Percentiles rank a stretch among this genome's conserved stretches.
Evolutionary conservation across 306 rosid genomes (phyloP).

Genomic region (Delonix regia): DNA sequence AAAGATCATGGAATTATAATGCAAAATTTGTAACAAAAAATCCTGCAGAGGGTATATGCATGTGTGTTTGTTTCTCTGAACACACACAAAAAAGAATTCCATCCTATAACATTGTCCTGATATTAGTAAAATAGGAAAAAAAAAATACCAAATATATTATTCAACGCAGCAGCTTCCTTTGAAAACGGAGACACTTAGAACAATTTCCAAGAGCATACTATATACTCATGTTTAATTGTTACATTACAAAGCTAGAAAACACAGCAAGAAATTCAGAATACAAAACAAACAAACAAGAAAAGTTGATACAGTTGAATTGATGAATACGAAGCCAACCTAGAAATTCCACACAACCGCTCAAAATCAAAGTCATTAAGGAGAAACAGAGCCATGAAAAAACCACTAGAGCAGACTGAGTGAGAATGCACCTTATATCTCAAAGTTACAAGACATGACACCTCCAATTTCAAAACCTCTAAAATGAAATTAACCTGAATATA

Average conservation of each 20-base stretch:
- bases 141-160: conserved; percentile 4
- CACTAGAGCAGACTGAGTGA: neutral
- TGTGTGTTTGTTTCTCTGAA: too few species aligned
- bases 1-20: too few species aligned
- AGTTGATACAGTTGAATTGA: neutral
- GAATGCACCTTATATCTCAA: neutral
- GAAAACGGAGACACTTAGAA: conserved; percentile 1
- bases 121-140: conserved; percentile 5
- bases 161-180: neutral
- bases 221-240: too few species aligned
- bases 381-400: neutral
- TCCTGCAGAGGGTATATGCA: too few species aligned
- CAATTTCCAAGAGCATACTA: too few species aligned
- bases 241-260: conserved; percentile 14
- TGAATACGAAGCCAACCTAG: neutral
- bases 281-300: neutral
- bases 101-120: neutral
- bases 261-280: conserved; percentile 13
- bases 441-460: neutral
- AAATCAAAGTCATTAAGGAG: neutral
- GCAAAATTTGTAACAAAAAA: conserved; percentile 1
- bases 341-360: neutral
- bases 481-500: neutral
- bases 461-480: neutral
- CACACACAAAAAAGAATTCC: neutral